These are phyloP conservation scores for Colletotrichum ledebouriae DNA, from an alignment of 2,329 filamentous ascomycete species.

Conservation along the genomic window DNA sequence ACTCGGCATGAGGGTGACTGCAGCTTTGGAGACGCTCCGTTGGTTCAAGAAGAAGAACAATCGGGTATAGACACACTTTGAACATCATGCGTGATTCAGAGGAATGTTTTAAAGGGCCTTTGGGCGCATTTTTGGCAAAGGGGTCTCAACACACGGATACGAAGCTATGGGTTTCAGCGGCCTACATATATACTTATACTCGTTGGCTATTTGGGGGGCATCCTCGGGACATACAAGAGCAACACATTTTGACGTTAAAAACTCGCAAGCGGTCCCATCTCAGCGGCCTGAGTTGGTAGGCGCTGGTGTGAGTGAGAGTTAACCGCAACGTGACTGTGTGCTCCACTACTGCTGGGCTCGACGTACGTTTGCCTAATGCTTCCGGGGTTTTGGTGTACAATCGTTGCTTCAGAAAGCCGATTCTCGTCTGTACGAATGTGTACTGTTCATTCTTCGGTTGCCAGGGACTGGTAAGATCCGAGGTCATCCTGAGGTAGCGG, in stretches of 20 bases:
- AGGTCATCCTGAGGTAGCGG: no score
- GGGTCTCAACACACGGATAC: neutral
- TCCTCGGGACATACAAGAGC: slow-evolving; percentile 28
- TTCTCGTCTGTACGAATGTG: no score
- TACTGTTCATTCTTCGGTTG: no score
- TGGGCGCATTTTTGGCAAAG: slow-evolving; percentile 18
- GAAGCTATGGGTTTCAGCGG: slow-evolving; percentile 18
- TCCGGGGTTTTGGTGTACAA: no score
- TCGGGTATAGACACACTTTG: slow-evolving; percentile 24
- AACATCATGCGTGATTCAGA: neutral
- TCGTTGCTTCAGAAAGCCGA: no score
- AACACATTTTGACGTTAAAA: slow-evolving; percentile 16
- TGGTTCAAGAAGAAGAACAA: slow-evolving; percentile 64
- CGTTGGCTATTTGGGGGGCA: slow-evolving; percentile 25
- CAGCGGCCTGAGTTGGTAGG: no score
- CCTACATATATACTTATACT: slow-evolving; percentile 23
- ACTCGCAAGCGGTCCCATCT: neutral
- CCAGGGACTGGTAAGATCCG: no score
- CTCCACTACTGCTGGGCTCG: no score
- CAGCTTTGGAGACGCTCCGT: slow-evolving; percentile 74
- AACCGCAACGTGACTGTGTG: no score
- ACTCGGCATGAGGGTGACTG: slow-evolving; percentile 80
- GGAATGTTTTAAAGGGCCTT: neutral
- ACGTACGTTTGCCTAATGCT: no score
- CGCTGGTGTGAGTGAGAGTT: no score